Conservation (phyloP, 495 filamentous ascomycete genomes). For the Talaromyces liani region DNA sequence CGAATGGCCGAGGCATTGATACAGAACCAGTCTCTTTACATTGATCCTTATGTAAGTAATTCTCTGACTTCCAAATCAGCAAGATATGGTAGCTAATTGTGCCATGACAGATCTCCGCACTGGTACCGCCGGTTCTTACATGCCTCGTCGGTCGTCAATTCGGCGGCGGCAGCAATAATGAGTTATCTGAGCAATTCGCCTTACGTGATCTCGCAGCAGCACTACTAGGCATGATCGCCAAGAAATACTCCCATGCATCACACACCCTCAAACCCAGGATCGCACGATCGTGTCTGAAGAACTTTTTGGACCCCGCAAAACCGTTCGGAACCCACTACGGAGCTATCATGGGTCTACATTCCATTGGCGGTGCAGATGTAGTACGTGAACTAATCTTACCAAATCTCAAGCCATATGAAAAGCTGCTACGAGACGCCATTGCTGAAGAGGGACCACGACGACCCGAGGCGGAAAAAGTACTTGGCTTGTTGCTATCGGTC, state of each 20-base stretch:
- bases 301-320: slow-evolving; percentile 77
- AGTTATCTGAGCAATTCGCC: slow-evolving; percentile 58
- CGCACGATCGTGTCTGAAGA: slow-evolving; percentile 83
- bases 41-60: slow-evolving; percentile 73
- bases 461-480: slow-evolving; percentile 55
- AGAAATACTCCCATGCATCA: slow-evolving; percentile 67
- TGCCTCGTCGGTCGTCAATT: slow-evolving; percentile 84
- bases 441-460: slow-evolving; percentile 43
- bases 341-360: slow-evolving; percentile 67
- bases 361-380: slow-evolving; percentile 68
- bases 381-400: slow-evolving; percentile 75
- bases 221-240: slow-evolving; percentile 63
- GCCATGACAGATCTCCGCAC: slow-evolving; percentile 49
- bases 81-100: not conserved
- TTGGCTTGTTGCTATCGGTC: slow-evolving; percentile 54
- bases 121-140: slow-evolving; percentile 84
- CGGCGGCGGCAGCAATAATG: slow-evolving; percentile 49
- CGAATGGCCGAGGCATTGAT: slow-evolving; percentile 76
- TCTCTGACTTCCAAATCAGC: not conserved
- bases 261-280: slow-evolving; percentile 76
- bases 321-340: slow-evolving; percentile 79
- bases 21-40: slow-evolving; percentile 70
- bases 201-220: slow-evolving; percentile 80
- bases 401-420: slow-evolving; percentile 71
- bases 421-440: slow-evolving; percentile 59